Conservation (phyloP, 306 rosid species). For the Hylodesmum podocarpum region DNA sequence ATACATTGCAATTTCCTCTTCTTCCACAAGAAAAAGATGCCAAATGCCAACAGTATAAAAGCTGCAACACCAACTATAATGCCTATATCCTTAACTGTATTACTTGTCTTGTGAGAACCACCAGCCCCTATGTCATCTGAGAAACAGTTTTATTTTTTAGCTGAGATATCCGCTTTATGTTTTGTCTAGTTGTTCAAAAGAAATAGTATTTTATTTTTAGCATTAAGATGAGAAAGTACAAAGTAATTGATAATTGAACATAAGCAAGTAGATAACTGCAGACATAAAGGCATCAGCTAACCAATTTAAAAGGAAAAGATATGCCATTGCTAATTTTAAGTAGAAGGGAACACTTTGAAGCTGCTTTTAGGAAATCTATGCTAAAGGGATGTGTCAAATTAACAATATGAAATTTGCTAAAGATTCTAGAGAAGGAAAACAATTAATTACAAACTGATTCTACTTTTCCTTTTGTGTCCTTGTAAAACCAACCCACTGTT, state of each 20-base stretch:
- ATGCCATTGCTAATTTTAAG: not conserved
- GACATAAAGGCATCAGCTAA: conserved; percentile 8
- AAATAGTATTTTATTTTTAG: not conserved
- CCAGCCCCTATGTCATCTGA: conserved; percentile 29
- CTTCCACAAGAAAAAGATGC: conserved; percentile 46
- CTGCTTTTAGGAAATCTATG: conserved; percentile 13
- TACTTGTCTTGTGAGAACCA: conserved; percentile 35
- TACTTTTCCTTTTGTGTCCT: not conserved
- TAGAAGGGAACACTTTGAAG: conserved; percentile 2
- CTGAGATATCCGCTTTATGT: conserved; percentile 27
- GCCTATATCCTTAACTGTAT: conserved; percentile 33
- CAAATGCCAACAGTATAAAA: conserved; percentile 42
- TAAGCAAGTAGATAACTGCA: not conserved
- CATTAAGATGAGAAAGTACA: not conserved
- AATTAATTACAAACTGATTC: not conserved
- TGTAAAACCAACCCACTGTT: not conserved
- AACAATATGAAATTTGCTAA: conserved; percentile 2
- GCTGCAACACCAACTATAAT: conserved; percentile 43
- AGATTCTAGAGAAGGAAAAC: not conserved
- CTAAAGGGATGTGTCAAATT: conserved; percentile 22
- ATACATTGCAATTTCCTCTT: conserved; percentile 38
- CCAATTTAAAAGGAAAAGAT: not conserved
- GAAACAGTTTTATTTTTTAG: not conserved
- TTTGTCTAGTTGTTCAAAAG: conserved; percentile 11
- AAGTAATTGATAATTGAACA: not conserved